These are phyloP conservation scores for Globisporangium paddicum DNA, from an alignment of 352 stramenopile species.

Conservation along the genomic window DNA sequence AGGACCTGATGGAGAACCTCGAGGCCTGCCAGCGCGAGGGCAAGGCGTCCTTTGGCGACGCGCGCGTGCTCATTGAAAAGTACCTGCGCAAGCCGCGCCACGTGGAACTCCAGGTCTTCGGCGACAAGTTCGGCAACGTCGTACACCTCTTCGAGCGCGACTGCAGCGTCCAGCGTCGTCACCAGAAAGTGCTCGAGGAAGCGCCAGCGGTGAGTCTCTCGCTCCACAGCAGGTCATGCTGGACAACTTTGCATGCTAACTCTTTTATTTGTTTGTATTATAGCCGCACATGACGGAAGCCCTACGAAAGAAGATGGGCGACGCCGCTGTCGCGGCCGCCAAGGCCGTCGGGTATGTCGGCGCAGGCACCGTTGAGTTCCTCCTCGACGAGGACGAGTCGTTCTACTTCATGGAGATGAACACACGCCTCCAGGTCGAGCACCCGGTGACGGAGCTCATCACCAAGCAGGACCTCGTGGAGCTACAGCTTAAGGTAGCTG, in stretches of 20 bases:
- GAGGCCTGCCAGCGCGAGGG: constrained; percentile 87
- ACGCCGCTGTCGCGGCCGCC: constrained; percentile 83
- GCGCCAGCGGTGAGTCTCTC: constrained; percentile 73
- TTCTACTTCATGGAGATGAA: constrained; percentile 98
- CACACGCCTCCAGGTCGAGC: constrained; percentile 93
- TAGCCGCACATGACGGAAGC: constrained; percentile 75
- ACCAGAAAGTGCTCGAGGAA: constrained; percentile 95
- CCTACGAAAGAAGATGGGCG: constrained; percentile 84
- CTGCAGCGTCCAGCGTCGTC: constrained; percentile 87
- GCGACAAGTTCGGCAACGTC: constrained; percentile 87
- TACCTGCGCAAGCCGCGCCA: constrained; percentile 87
- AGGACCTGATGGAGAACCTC: constrained; percentile 76
- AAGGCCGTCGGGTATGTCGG: constrained; percentile 91
- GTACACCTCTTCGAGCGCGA: constrained; percentile 91
- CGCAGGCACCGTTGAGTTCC: constrained; percentile 93
- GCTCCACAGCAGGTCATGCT: too few species aligned
- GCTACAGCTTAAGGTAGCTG: constrained; percentile 92
- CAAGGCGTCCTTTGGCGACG: constrained; percentile 87
- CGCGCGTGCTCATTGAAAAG: constrained; percentile 90
- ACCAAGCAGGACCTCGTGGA: constrained; percentile 90
- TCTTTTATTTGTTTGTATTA: background rate
- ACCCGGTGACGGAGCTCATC: constrained; percentile 91
- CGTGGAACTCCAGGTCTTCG: constrained; percentile 93
- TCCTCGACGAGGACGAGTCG: constrained; percentile 86
- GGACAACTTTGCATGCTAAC: too few species aligned